phyloP scores from a whole-genome alignment of 495 filamentous ascomycete species.

The Penicillium robsamsonii region DNA sequence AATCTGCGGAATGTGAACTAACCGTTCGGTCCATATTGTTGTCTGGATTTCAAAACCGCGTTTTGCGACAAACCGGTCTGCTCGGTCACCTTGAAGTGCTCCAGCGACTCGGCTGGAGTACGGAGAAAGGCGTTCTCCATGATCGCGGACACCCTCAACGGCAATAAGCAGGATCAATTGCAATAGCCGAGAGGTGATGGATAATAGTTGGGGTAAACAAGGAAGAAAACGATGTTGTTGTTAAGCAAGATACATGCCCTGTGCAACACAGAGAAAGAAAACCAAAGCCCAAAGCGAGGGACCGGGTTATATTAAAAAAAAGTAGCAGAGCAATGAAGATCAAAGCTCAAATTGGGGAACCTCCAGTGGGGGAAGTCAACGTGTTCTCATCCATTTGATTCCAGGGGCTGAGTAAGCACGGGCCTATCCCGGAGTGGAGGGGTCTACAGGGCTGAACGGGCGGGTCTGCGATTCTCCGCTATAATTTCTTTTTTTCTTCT shows the following conservation, averaged over 20 bases:
- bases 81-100: constrained; percentile 67
- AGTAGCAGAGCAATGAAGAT: constrained; percentile 8
- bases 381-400: constrained; percentile 38
- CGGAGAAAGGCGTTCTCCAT: constrained; percentile 83
- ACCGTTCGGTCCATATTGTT: constrained; percentile 86
- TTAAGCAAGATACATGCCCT: constrained; percentile 21
- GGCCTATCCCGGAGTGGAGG: background rate
- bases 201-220: constrained; percentile 23
- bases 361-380: constrained; percentile 27
- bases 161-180: constrained; percentile 17
- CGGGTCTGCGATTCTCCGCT: constrained; percentile 10
- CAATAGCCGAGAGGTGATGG: constrained; percentile 18
- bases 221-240: constrained; percentile 19
- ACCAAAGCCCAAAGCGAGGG: background rate
- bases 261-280: constrained; percentile 14
- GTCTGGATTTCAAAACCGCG: constrained; percentile 61
- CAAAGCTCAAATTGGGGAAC: constrained; percentile 19
- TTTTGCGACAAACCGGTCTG: constrained; percentile 63
- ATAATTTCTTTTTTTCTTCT: background rate
- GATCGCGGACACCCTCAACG: constrained; percentile 21
- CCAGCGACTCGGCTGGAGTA: constrained; percentile 65
- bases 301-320: constrained; percentile 7
- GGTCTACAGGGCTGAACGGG: constrained; percentile 25
- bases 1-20: constrained; percentile 29
- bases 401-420: constrained; percentile 23